phyloP scores from a whole-genome alignment of 345 rosid species.

The Eucalyptus globulus region DNA sequence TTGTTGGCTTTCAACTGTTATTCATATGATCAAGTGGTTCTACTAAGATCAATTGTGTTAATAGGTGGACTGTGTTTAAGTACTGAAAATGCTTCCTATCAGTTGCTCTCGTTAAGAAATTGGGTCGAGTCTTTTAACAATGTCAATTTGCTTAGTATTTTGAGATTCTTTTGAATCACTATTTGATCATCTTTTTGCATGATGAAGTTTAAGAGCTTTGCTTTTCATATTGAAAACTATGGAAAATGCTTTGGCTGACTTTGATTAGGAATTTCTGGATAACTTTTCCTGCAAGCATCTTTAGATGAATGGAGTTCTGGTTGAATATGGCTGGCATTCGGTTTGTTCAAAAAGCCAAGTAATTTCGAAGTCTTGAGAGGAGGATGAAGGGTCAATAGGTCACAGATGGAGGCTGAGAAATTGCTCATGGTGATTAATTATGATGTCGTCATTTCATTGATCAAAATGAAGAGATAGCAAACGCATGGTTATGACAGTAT shows the following conservation, averaged over 20 bases:
- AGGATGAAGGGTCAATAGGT: not conserved
- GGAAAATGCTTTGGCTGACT: not conserved
- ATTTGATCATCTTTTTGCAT: not conserved
- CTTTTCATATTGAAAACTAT: not conserved
- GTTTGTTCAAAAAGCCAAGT: not conserved
- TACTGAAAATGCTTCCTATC: not conserved
- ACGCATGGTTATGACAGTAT: not conserved
- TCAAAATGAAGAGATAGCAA: not conserved
- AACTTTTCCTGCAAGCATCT: not conserved
- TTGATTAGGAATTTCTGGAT: not conserved
- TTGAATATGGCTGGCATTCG: not conserved
- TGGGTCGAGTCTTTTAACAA: not conserved
- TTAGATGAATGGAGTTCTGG: not conserved
- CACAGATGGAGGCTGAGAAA: not conserved
- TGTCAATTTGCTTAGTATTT: not conserved
- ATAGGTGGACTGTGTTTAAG: not conserved
- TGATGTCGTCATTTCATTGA: not conserved
- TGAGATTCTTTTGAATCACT: not conserved
- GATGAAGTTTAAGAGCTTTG: not conserved
- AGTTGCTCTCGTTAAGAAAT: not conserved
- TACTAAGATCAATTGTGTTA: not conserved
- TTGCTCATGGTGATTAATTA: not conserved
- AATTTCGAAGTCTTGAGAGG: not conserved
- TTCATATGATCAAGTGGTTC: not conserved
- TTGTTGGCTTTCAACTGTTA: not conserved